These are phyloP conservation scores for Ulota crispa DNA, from an alignment of 225 moss, liverwort and hornwort species.

Conservation along the genomic window DNA sequence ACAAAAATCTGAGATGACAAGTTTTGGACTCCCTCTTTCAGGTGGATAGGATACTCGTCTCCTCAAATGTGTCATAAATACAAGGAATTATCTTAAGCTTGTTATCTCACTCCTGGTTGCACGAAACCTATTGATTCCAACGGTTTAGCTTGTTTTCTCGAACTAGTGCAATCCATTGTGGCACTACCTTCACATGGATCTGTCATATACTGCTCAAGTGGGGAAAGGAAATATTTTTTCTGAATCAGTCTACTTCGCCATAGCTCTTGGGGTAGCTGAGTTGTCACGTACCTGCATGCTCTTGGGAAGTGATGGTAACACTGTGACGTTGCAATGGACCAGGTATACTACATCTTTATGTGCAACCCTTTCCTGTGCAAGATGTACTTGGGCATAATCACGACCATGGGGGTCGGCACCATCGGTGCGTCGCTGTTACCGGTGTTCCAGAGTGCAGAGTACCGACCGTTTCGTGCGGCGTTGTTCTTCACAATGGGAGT, in stretches of 20 bases:
- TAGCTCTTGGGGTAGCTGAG: too few species aligned
- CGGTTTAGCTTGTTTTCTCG: background rate
- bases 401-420: slow-evolving; percentile 67
- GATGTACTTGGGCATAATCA: slow-evolving; percentile 67
- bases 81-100: background rate
- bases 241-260: too few species aligned
- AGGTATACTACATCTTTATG: slow-evolving; percentile 86
- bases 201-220: background rate
- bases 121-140: background rate
- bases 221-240: background rate
- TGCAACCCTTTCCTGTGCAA: slow-evolving; percentile 69
- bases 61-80: background rate
- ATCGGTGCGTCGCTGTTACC: slow-evolving; percentile 72
- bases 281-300: background rate
- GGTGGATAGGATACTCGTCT: background rate
- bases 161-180: background rate
- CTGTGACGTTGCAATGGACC: slow-evolving; percentile 14
- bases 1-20: background rate
- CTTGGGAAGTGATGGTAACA: background rate
- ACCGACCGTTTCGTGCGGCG: slow-evolving; percentile 70
- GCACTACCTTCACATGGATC: background rate
- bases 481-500: slow-evolving; percentile 83
- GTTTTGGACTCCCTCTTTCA: background rate
- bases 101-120: background rate
- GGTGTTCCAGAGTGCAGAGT: slow-evolving; percentile 73